phyloP scores from a whole-genome alignment of 73 alveolate genomes.

The Stentor coeruleus region DNA sequence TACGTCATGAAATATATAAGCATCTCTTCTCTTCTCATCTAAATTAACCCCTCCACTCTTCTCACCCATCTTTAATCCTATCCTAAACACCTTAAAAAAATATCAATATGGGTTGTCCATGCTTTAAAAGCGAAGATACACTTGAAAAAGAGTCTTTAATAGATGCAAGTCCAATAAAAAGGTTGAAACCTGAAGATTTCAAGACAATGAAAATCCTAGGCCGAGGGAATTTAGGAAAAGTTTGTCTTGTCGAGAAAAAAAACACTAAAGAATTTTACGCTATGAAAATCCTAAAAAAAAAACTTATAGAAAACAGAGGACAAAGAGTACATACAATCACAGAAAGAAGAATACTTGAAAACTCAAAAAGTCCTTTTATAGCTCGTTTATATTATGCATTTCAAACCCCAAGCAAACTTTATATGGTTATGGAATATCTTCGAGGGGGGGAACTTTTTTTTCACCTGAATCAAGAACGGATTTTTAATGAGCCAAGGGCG shows the following conservation, averaged over 20 bases:
- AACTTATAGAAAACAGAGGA: background rate
- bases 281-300: slow-evolving; percentile 7
- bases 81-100: background rate
- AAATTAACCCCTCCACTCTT: too few species aligned
- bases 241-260: slow-evolving; percentile 10
- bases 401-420: slow-evolving; percentile 58
- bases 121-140: background rate
- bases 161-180: background rate
- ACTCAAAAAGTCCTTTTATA: slow-evolving; percentile 59
- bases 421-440: slow-evolving; percentile 59
- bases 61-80: too few species aligned
- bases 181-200: background rate
- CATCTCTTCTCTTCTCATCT: too few species aligned
- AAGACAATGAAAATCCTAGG: slow-evolving; percentile 4
- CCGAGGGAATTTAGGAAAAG: slow-evolving; percentile 31
- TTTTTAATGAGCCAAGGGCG: slow-evolving; percentile 54
- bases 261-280: background rate
- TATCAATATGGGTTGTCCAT: background rate
- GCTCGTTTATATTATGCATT: slow-evolving; percentile 57
- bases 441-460: slow-evolving; percentile 70
- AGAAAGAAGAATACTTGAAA: slow-evolving; percentile 61
- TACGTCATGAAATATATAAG: too few species aligned
- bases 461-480: slow-evolving; percentile 45
- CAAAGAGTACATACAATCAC: slow-evolving; percentile 16
- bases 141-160: background rate